Percentiles rank a stretch among this genome's conserved stretches.
Conservation (phyloP, 1,139 yeast genomes). For the Protomyces macrosporus region DNA sequence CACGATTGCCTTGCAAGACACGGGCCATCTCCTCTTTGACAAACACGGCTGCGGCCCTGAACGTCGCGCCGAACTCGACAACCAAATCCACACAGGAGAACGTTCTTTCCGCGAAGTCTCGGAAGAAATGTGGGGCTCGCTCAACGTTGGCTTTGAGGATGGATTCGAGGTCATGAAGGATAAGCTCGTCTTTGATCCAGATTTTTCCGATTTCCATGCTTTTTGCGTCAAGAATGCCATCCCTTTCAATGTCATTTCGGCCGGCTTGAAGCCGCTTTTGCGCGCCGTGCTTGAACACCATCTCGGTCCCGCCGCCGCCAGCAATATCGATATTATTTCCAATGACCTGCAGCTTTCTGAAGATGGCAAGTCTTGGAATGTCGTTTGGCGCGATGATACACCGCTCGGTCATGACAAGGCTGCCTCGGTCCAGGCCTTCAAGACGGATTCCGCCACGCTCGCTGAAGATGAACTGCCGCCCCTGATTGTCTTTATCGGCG, state of each 20-base stretch:
- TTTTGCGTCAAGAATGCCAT: slow-evolving; percentile 50
- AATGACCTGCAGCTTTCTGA: slow-evolving; percentile 50
- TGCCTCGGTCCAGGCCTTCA: slow-evolving; percentile 44
- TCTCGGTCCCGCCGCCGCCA: slow-evolving; percentile 51
- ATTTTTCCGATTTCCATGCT: slow-evolving; percentile 52
- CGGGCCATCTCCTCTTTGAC: slow-evolving; percentile 46
- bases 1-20: slow-evolving; percentile 45
- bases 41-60: slow-evolving; percentile 44
- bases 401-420: slow-evolving; percentile 67
- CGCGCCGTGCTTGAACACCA: slow-evolving; percentile 54
- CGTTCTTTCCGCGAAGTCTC: slow-evolving; percentile 44
- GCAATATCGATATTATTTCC: slow-evolving; percentile 54
- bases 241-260: slow-evolving; percentile 59
- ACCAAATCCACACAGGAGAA: slow-evolving; percentile 40
- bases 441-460: slow-evolving; percentile 17
- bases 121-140: slow-evolving; percentile 46
- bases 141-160: slow-evolving; percentile 46
- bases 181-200: slow-evolving; percentile 55
- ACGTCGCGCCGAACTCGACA: slow-evolving; percentile 41
- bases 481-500: slow-evolving; percentile 44
- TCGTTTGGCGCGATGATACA: slow-evolving; percentile 56
- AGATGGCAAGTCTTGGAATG: slow-evolving; percentile 50
- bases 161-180: slow-evolving; percentile 52
- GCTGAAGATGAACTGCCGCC: slow-evolving; percentile 35
- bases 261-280: slow-evolving; percentile 63